Base-by-base conservation (phyloP, 2,329 filamentous ascomycete species). In the Monosporascus ibericus region DNA sequence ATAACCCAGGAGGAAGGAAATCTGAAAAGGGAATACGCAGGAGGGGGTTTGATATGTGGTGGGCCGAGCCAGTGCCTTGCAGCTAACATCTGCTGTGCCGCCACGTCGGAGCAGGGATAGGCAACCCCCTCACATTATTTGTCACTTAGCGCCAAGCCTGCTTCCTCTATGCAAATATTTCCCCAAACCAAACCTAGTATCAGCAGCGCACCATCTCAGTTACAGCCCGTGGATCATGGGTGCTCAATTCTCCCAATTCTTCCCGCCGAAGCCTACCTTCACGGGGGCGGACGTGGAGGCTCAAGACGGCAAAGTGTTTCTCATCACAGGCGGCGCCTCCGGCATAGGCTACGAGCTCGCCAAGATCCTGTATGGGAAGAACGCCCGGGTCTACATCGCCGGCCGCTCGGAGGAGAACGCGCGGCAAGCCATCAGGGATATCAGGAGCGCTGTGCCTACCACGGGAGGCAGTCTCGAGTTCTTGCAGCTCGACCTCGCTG, bases 301-400 rank as follows among this genome's bases (percentile, higher is more conserved):
- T 1, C 59, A 55, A 15, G 51, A 55, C 27, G 58, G 55, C 37
- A 58, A 54, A 39, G 55, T 60, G 5, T 61, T 61, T n/a, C 20
- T 62, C 30, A 49, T 62, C 25, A 63, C 61, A 5, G 61, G 59
- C 7, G 59, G 56, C 11, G 50, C 49, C n/a, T 58, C 58, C 6
- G 60, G 60, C 0, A 60, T 63, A 11, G 59, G 60, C 2, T 55
- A 52, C 9, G 58, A 59, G 42, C 51, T 63, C 5, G 42, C 47
- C 1, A 58, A 55, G 18, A 55, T 54, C 11, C 51, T 60, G 2
- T 62, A 57, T 22, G 36, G 39, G 3, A 53, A 47, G n/a, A 20
- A 44, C 7, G 58, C 27, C 0, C 44, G 46, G 1, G 53, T 62
- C 5, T 62, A 62, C 44, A 56, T 62, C 6, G 56, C 60, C 3